A percentile compares a stretch with the other conserved stretches of the same genome.
phyloP scores from a whole-genome alignment of 73 alveolate genomes.

The Paramecium biaurelia region DNA sequence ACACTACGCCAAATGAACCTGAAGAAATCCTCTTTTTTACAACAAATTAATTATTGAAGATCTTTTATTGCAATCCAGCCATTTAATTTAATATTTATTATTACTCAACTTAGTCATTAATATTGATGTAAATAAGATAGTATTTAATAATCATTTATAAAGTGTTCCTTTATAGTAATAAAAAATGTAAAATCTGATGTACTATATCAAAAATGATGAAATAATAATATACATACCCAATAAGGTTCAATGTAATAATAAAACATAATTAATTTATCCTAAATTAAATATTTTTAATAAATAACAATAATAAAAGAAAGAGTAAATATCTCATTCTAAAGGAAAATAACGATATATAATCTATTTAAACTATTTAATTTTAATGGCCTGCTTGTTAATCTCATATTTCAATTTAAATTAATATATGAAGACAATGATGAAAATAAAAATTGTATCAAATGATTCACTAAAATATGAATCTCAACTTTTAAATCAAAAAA shows the following conservation, averaged over 20 bases:
- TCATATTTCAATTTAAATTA: too few relatives aligned
- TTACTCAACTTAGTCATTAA: background rate
- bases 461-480: too few relatives aligned
- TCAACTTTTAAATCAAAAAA: too few relatives aligned
- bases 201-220: background rate
- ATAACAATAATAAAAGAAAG: background rate
- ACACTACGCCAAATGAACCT: constrained; percentile 34
- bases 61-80: background rate
- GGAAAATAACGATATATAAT: background rate
- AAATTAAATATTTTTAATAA: background rate
- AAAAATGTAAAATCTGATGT: background rate
- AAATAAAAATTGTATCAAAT: too few relatives aligned
- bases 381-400: too few relatives aligned
- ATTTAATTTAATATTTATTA: background rate
- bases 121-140: background rate
- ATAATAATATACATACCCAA: background rate
- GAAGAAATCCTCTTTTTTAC: constrained; percentile 2
- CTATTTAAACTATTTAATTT: too few relatives aligned
- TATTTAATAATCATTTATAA: too few relatives aligned
- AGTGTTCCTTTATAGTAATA: background rate
- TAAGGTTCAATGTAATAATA: background rate
- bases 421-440: too few relatives aligned
- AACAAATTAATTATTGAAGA: constrained; percentile 1
- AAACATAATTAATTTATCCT: background rate
- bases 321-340: too few relatives aligned